A percentile compares a stretch with the other conserved stretches of the same genome.
phyloP scores from a whole-genome alignment of 2,329 filamentous ascomycete species.

The Fusarium coicis region DNA sequence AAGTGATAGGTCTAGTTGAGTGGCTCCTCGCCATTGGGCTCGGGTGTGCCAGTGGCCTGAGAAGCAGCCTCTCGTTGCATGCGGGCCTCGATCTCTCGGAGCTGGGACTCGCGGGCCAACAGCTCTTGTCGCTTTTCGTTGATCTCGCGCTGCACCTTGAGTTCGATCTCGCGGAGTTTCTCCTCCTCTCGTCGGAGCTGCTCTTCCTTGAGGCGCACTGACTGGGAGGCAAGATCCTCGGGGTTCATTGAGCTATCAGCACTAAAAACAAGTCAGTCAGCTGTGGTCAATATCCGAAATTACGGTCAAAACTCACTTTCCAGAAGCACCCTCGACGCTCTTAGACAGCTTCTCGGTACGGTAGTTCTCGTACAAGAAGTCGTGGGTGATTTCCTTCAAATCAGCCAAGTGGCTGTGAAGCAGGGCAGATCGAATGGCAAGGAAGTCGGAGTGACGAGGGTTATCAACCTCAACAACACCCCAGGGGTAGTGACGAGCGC shows the following conservation, averaged over 20 bases:
- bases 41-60: slow-evolving; percentile 53
- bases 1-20: slow-evolving; percentile 57
- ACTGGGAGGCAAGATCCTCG: slow-evolving; percentile 95
- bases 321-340: slow-evolving; percentile 92
- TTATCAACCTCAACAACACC: slow-evolving; percentile 99
- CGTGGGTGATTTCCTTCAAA: slow-evolving; percentile 99
- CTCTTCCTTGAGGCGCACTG: slow-evolving; percentile 98
- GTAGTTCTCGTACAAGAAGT: slow-evolving; percentile 99
- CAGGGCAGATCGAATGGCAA: slow-evolving; percentile 95
- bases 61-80: slow-evolving; percentile 88
- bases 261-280: slow-evolving; percentile 58
- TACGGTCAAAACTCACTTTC: slow-evolving; percentile 74
- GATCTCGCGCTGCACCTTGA: slow-evolving; percentile 99
- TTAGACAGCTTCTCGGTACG: slow-evolving; percentile 99
- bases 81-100: slow-evolving; percentile 97
- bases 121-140: slow-evolving; percentile 99
- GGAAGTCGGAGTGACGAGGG: slow-evolving; percentile 97
- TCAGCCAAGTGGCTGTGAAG: slow-evolving; percentile 98
- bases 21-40: slow-evolving; percentile 65
- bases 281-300: background rate
- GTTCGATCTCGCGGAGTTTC: slow-evolving; percentile 98
- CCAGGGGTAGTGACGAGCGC: slow-evolving; percentile 98
- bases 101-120: slow-evolving; percentile 94
- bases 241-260: slow-evolving; percentile 90
- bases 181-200: slow-evolving; percentile 99